Evolutionary conservation across 441 rosid genomes (phyloP).

Genomic region (Eutrema salsugineum): DNA sequence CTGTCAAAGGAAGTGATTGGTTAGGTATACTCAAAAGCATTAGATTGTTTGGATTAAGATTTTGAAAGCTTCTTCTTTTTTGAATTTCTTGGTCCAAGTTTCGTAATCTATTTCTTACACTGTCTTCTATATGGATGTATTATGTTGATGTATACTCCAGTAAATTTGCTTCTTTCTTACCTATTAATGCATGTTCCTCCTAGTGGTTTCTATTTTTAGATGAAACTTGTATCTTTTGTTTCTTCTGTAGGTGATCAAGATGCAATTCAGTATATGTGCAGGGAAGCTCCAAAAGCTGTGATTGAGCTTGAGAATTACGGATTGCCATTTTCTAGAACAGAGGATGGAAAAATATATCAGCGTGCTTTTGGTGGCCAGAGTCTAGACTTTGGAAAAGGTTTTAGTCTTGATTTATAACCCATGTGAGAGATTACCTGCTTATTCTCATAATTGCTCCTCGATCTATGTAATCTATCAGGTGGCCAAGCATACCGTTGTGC

Average conservation of each 20-base stretch:
- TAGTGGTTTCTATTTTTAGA: neutral
- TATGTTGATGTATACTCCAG: neutral
- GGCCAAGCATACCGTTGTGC: slow-evolving; percentile 99
- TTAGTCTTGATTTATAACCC: neutral
- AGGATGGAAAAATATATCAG: slow-evolving; percentile 91
- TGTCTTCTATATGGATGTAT: neutral
- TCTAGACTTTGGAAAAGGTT: slow-evolving; percentile 87
- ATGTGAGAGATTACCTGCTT: neutral
- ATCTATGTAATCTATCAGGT: slow-evolving; percentile 38
- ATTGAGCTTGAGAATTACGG: slow-evolving; percentile 96
- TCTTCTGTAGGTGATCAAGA: slow-evolving; percentile 80
- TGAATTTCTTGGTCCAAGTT: neutral
- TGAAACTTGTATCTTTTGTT: slow-evolving; percentile 3
- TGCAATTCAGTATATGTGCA: slow-evolving; percentile 95
- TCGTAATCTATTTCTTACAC: neutral
- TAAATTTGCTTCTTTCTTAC: neutral
- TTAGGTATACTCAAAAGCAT: slow-evolving; percentile 44
- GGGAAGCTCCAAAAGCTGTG: slow-evolving; percentile 97
- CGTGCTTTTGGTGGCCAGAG: slow-evolving; percentile 98
- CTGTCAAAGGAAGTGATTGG: slow-evolving; percentile 99
- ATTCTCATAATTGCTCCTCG: neutral
- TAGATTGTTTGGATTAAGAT: neutral
- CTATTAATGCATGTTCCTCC: neutral
- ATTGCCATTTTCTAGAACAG: slow-evolving; percentile 87
- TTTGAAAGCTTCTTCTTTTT: neutral